A percentile compares a stretch with the other conserved stretches of the same genome.
Evolutionary conservation across 192 early-diverging fungal genomes (phyloP).

Genomic region (Coemansia sp.): DNA sequence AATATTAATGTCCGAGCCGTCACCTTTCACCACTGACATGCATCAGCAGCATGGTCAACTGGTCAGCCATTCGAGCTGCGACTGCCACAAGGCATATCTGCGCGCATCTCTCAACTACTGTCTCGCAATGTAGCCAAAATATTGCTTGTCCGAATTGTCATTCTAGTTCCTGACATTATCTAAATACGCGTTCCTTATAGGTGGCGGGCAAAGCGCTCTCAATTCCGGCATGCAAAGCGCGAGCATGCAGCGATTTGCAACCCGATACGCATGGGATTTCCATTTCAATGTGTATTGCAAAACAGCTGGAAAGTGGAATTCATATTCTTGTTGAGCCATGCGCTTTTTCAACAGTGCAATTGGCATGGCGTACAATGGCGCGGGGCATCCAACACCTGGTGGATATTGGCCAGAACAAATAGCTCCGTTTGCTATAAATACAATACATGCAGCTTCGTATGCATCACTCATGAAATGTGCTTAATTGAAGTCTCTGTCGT

Average conservation of each 20-base stretch:
- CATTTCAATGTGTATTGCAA: not conserved
- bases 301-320: not conserved
- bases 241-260: slow-evolving; percentile 6
- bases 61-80: not conserved
- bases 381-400: not conserved
- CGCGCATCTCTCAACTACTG: not conserved
- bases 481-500: not conserved
- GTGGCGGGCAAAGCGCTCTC: not conserved
- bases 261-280: not conserved
- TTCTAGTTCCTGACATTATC: not conserved
- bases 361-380: not conserved
- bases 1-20: not conserved
- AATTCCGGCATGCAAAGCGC: not conserved
- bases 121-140: not conserved
- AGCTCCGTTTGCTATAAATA: not conserved
- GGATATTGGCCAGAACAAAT: not conserved
- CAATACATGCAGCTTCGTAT: not conserved
- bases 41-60: not conserved
- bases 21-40: not conserved
- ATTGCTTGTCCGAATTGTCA: not conserved
- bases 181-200: not conserved
- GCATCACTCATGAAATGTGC: not conserved
- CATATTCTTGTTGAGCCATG: not conserved
- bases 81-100: not conserved
- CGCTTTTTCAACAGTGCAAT: not conserved